Evolutionary conservation across 495 filamentous ascomycete genomes (phyloP), one percentile per base, ranked within the genome.

Genomic region (Niebla homalea): DNA sequence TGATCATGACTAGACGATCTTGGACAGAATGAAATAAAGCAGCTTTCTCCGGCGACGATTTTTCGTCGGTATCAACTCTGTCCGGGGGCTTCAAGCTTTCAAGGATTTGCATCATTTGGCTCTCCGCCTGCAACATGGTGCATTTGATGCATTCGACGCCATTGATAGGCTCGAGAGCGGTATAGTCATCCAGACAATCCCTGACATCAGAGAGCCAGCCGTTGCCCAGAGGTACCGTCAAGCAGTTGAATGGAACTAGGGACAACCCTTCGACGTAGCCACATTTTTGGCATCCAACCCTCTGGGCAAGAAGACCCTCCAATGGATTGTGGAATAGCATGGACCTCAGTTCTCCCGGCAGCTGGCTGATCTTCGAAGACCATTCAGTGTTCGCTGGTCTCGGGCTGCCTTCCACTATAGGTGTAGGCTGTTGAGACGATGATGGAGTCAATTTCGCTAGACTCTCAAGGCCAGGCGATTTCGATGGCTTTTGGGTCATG

Each of bases 131-230:
- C 43, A 90, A 58, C 6, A 97, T 71, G 0, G 92, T 92, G 66
- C 93, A 99, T 51, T 89, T 94, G 36, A 79, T 74, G 62, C 93
- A 99, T 57, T 96, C 83, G 15, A 97, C 89, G 0, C 85, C 86
- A 57, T 83, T 77, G 56, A 97, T 94, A 1, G 72, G 64, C 58
- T 97, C 93, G 21, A 97, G 68, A 15, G 78, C 73, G 48, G 89
- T 93, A 60, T 87, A 95, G 44, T 87, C 79, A 59, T 88, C 82
- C 29, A 99, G 68, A 56, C 87, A 87, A 39, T 89, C 81, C 44
- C 76, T 74, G 1, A 99, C 60, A 54, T 83, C 75, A 54, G 83
- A 82, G 45, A 70, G 63, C 36, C 55, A 64, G 53, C 60, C 62
- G 15, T 68, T 68, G 5, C 79, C 83, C 0, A 96, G 74, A 35